Evolutionary conservation across 257 asterid species (phyloP).

Genomic region (Thymus quinquecostatus): DNA sequence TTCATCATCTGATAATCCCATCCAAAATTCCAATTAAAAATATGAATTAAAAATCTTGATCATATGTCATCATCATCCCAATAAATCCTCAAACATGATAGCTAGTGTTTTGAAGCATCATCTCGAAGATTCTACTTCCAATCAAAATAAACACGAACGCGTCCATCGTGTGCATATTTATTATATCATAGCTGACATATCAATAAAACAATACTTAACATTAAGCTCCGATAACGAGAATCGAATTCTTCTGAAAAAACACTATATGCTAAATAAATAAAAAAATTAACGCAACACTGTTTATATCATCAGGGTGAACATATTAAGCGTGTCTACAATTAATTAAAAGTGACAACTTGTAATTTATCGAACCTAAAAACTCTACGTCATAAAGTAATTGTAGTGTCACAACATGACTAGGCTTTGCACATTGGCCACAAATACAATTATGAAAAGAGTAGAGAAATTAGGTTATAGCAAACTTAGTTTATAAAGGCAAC

Average conservation of each 20-base stretch:
- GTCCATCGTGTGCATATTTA: too few species aligned
- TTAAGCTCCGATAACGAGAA: too few species aligned
- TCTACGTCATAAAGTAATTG: constrained; percentile 25
- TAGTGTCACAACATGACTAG: constrained; percentile 23
- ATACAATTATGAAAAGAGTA: constrained; percentile 2
- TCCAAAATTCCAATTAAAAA: neutral
- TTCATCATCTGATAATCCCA: too few species aligned
- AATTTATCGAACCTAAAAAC: constrained; percentile 16
- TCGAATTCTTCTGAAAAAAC: too few species aligned
- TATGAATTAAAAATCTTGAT: neutral
- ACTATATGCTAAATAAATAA: too few species aligned
- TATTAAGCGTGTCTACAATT: too few species aligned
- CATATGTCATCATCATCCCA: neutral
- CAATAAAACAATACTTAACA: too few species aligned
- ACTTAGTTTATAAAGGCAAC: constrained; percentile 17
- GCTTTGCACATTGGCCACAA: constrained; percentile 25
- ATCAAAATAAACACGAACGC: neutral
- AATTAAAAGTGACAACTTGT: too few species aligned
- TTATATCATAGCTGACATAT: too few species aligned
- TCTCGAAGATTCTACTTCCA: neutral
- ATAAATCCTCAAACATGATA: neutral
- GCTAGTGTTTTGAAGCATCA: neutral
- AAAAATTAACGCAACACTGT: too few species aligned
- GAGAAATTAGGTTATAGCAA: constrained; percentile 12
- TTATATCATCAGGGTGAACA: too few species aligned